Evolutionary conservation across 139 green algal genomes (phyloP), one percentile per base, ranked within the genome.

Genomic region (Chlorella vulgaris): DNA sequence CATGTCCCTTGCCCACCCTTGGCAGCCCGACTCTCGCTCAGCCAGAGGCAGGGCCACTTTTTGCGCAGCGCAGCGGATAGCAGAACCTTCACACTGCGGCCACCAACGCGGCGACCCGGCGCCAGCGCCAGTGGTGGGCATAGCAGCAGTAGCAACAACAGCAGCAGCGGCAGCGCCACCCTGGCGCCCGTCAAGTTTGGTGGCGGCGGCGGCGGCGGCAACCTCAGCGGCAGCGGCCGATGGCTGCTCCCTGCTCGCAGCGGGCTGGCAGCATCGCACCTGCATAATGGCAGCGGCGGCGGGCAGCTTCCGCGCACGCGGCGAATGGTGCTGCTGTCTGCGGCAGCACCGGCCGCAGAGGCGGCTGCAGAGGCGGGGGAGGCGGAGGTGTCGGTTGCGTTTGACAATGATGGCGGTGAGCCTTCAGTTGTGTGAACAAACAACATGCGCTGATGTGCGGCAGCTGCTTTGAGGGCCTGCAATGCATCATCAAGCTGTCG

Each of bases 361-460:
- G 35, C 51, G 19, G 24, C 51, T 0, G 28, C 33, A 22, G 53
- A 67, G 4, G n/a, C n/a, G n/a, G 53, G 62, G 36, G 28, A 51
- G 1, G 22, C 50, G 26, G 73, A 53, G 1, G 38, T 79, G 51
- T 51, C 53, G 7, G 73, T 79, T 2, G 53, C 67, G 36, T 79
- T 79, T 69, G 73, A 79, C 26, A 79, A 79, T 7, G 51, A 68
- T 1, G 53, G 51, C 51, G 73, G 73, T 79, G 73, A 79, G 73
- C 1, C 55, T 58, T n/a, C n/a, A n/a, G n/a, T n/a, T n/a, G n/a
- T n/a, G n/a, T n/a, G n/a, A n/a, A n/a, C n/a, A n/a, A n/a, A n/a
- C n/a, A n/a, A n/a, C n/a, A n/a, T n/a, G n/a, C n/a, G n/a, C n/a
- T n/a, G n/a, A n/a, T n/a, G n/a, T n/a, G n/a, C n/a, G 18, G 65